Conservation (phyloP, 164 flowering plant species). For the Dillenia suffruticosa region DNA sequence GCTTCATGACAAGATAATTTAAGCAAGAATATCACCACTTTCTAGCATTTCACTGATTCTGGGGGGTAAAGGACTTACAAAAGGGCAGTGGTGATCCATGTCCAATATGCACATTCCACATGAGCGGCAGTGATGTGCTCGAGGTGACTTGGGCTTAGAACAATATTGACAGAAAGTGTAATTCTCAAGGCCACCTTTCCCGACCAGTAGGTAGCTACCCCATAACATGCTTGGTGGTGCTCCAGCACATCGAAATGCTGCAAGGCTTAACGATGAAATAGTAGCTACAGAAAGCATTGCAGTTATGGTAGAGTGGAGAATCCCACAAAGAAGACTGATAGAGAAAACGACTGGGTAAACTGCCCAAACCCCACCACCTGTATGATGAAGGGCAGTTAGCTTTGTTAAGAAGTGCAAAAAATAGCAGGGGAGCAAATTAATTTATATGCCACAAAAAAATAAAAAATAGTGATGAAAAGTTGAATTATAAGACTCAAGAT, state of each 20-base stretch:
- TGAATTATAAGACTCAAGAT: no score
- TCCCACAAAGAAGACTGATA: conserved; percentile 40
- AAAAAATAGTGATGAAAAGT: no score
- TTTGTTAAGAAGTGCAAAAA: background rate
- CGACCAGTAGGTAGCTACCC: conserved; percentile 83
- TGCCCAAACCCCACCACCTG: conserved; percentile 99
- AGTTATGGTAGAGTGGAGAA: conserved; percentile 47
- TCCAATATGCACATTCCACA: conserved; percentile 82
- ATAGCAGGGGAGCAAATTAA: background rate
- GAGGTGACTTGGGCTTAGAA: conserved; percentile 82
- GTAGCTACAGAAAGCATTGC: conserved; percentile 51
- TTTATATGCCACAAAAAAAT: no score
- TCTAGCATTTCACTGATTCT: no score
- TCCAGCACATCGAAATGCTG: conserved; percentile 71
- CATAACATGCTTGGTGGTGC: conserved; percentile 54
- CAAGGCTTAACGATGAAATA: conserved; percentile 54
- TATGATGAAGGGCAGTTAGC: conserved; percentile 3
- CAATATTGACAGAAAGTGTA: conserved; percentile 78
- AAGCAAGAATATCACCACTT: no score
- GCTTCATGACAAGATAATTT: no score
- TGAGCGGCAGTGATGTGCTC: conserved; percentile 89
- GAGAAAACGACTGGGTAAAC: conserved; percentile 77
- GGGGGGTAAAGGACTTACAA: conserved; percentile 58
- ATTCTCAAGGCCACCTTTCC: conserved; percentile 65
- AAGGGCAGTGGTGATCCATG: conserved; percentile 99